A percentile compares a stretch with the other conserved stretches of the same genome.
Conservation (phyloP, 2,329 filamentous ascomycete species). For the Dothideomycetes sp. region DNA sequence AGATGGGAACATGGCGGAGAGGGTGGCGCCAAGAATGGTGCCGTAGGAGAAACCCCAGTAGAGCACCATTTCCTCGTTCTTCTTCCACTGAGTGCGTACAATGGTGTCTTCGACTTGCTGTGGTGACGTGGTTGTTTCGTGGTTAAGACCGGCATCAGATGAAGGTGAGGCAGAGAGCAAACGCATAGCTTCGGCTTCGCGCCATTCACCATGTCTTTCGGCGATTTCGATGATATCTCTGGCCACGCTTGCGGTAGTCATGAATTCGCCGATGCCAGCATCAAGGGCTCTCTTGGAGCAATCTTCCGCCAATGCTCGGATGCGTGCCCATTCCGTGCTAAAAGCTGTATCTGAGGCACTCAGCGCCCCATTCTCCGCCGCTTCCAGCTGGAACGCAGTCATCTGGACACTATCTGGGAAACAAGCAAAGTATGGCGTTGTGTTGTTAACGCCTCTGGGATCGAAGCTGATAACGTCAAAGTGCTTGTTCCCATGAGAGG, state of each 20-base stretch:
- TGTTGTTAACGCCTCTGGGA: slow-evolving; percentile 29
- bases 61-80: slow-evolving; percentile 18
- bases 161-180: background rate
- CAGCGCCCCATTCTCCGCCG: slow-evolving; percentile 22
- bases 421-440: slow-evolving; percentile 21
- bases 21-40: slow-evolving; percentile 34
- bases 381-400: slow-evolving; percentile 21
- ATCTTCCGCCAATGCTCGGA: slow-evolving; percentile 21
- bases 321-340: slow-evolving; percentile 26
- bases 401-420: slow-evolving; percentile 18
- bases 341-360: slow-evolving; percentile 28
- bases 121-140: slow-evolving; percentile 12
- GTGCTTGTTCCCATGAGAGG: slow-evolving; percentile 10
- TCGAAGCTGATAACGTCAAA: slow-evolving; percentile 32
- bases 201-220: slow-evolving; percentile 28
- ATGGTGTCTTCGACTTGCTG: slow-evolving; percentile 13
- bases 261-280: slow-evolving; percentile 25
- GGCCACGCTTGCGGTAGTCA: slow-evolving; percentile 34
- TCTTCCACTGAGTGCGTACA: slow-evolving; percentile 20
- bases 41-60: slow-evolving; percentile 37
- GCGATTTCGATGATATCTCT: slow-evolving; percentile 37
- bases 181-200: slow-evolving; percentile 18
- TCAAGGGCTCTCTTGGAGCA: slow-evolving; percentile 12
- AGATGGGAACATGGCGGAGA: slow-evolving; percentile 34
- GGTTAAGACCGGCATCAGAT: background rate